Conservation (phyloP, 352 stramenopile genomes). For the Globisporangium parvum region DNA sequence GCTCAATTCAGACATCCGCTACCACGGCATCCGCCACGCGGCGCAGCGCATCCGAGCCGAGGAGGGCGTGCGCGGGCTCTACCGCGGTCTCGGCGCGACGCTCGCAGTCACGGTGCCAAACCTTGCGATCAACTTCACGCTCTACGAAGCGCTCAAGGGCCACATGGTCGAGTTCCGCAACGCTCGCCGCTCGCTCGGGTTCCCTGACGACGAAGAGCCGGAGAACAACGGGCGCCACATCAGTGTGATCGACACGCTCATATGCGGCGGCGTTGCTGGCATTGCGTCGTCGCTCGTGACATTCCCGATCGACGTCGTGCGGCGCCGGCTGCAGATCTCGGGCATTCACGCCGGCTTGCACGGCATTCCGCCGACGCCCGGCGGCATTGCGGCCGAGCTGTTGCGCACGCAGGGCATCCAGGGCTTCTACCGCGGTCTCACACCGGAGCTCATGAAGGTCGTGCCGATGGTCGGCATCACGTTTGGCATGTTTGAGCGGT, state of each 20-base stretch:
- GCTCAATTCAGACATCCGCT: conserved; percentile 85
- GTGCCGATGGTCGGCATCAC: conserved; percentile 96
- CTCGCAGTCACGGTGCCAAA: conserved; percentile 95
- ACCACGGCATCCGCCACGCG: conserved; percentile 90
- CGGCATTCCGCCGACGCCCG: conserved; percentile 62
- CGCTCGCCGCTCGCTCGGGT: conserved; percentile 23
- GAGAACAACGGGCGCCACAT: conserved; percentile 23
- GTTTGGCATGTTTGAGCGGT: conserved; percentile 93
- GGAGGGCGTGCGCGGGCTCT: conserved; percentile 89
- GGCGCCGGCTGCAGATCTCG: conserved; percentile 93
- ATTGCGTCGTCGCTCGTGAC: conserved; percentile 91
- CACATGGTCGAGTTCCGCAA: conserved; percentile 74
- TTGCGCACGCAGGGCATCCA: conserved; percentile 60
- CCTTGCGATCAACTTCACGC: conserved; percentile 94
- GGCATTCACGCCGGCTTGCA: conserved; percentile 64
- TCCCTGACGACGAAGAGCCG: conserved; percentile 20
- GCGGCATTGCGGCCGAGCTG: conserved; percentile 70
- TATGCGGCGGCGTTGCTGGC: conserved; percentile 88
- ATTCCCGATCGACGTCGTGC: conserved; percentile 94
- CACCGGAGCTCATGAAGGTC: conserved; percentile 95
- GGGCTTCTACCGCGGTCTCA: conserved; percentile 87
- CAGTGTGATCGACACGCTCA: conserved; percentile 79
- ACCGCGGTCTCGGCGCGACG: conserved; percentile 90
- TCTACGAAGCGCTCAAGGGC: conserved; percentile 94
- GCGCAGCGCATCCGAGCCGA: conserved; percentile 89